Evolutionary conservation across 805 yeast species (phyloP).

Genomic region (Saccharomycopsis sp.): DNA sequence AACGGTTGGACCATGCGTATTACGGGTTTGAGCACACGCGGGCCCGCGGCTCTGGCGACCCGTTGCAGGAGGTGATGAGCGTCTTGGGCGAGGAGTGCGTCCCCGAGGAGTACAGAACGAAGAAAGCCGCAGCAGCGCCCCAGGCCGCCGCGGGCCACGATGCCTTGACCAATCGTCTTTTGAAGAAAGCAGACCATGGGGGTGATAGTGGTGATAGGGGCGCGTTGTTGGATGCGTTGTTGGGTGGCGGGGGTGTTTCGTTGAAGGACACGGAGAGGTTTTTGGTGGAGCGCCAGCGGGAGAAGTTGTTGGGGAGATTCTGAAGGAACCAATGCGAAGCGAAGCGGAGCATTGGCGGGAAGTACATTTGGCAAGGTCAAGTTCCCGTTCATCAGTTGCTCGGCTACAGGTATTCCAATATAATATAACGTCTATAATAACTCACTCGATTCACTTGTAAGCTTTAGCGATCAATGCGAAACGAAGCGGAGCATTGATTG

Average conservation of each 20-base stretch:
- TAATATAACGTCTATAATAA: too few relatives aligned
- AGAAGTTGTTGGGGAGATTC: conserved; percentile 12
- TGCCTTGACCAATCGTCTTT: background rate
- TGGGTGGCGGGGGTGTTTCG: conserved; percentile 5
- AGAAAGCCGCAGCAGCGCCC: background rate
- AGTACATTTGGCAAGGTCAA: too few relatives aligned
- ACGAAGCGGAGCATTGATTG: too few relatives aligned
- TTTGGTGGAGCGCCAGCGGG: conserved; percentile 15
- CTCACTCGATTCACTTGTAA: too few relatives aligned
- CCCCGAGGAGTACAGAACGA: background rate
- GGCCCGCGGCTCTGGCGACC: background rate
- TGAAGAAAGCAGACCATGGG: conserved; percentile 1
- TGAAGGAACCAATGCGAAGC: too few relatives aligned
- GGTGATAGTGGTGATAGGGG: background rate
- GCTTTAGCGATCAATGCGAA: too few relatives aligned
- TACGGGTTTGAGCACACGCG: conserved; percentile 35
- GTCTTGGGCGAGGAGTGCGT: background rate
- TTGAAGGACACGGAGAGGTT: conserved; percentile 11
- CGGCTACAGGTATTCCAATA: too few relatives aligned
- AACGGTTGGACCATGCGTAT: conserved; percentile 30
- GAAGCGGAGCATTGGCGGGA: too few relatives aligned
- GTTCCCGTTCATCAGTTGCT: too few relatives aligned
- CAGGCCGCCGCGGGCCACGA: conserved; percentile 2
- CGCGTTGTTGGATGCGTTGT: background rate
- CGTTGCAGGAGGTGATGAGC: background rate